A percentile compares a stretch with the other conserved stretches of the same genome.
Conservation (phyloP, 768 basidiomycete species). For the Rhizopogon salebrosus region DNA sequence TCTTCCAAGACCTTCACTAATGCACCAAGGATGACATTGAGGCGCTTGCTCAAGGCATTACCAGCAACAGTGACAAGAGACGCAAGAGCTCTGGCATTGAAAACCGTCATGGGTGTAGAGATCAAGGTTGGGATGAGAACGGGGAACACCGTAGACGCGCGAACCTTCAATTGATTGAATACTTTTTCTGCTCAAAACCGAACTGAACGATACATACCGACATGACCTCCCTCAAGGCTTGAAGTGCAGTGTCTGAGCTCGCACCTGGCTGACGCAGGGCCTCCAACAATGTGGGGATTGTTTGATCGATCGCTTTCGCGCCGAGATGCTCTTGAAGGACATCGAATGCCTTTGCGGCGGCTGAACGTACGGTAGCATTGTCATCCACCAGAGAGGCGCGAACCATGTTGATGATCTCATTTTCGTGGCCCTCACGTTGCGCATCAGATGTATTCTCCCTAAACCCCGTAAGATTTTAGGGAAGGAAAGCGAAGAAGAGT, state of each 20-base stretch:
- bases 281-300: slow-evolving; percentile 90
- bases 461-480: slow-evolving; percentile 3
- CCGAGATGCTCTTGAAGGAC: slow-evolving; percentile 90
- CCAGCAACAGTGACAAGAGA: slow-evolving; percentile 94
- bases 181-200: not conserved
- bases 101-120: slow-evolving; percentile 84
- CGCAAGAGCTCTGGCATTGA: slow-evolving; percentile 89
- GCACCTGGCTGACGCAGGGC: slow-evolving; percentile 91
- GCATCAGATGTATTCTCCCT: slow-evolving; percentile 82
- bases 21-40: slow-evolving; percentile 73
- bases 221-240: slow-evolving; percentile 93
- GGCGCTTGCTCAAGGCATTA: slow-evolving; percentile 76
- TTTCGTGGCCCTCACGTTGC: slow-evolving; percentile 85
- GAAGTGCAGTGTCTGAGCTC: slow-evolving; percentile 91
- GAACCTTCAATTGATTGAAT: slow-evolving; percentile 51
- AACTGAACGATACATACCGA: slow-evolving; percentile 45
- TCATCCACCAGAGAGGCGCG: slow-evolving; percentile 85
- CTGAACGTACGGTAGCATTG: slow-evolving; percentile 77
- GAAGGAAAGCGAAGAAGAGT: not conserved
- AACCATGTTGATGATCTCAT: slow-evolving; percentile 82
- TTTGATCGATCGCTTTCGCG: slow-evolving; percentile 89
- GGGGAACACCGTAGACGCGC: slow-evolving; percentile 94
- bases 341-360: slow-evolving; percentile 88
- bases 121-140: slow-evolving; percentile 93
- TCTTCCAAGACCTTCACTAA: slow-evolving; percentile 75